These are phyloP conservation scores for Sclerotinia nivalis DNA, from an alignment of 2,329 filamentous ascomycete genomes.

Conservation along the genomic window DNA sequence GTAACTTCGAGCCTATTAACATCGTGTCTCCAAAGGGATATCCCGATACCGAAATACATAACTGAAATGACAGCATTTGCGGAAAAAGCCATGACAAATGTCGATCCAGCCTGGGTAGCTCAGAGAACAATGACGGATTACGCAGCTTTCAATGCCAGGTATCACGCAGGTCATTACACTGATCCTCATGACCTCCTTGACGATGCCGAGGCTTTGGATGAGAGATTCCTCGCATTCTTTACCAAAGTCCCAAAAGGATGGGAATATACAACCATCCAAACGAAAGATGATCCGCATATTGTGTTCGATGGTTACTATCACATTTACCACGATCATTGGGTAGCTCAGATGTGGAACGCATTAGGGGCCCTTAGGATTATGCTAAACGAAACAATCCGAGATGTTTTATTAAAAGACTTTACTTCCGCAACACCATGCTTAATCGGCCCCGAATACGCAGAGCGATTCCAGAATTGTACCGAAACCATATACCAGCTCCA, in stretches of 20 bases:
- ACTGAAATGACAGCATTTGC: constrained; percentile 50
- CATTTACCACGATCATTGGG: constrained; percentile 35
- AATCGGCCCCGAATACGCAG: constrained; percentile 23
- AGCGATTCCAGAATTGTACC: constrained; percentile 23
- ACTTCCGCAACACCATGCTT: constrained; percentile 24
- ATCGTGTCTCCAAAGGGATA: constrained; percentile 52
- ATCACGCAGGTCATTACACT: not conserved
- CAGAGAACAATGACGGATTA: constrained; percentile 45
- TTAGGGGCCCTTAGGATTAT: constrained; percentile 35
- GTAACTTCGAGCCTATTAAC: constrained; percentile 53
- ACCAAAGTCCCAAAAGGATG: constrained; percentile 29
- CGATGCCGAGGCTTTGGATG: constrained; percentile 34
- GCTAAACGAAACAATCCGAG: constrained; percentile 34
- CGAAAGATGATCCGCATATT: constrained; percentile 31
- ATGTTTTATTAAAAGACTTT: constrained; percentile 27
- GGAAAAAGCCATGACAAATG: constrained; percentile 41
- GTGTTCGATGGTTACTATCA: constrained; percentile 39
- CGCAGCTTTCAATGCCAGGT: constrained; percentile 30
- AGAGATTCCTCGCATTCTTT: constrained; percentile 27
- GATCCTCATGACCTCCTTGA: constrained; percentile 27
- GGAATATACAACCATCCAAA: constrained; percentile 33
- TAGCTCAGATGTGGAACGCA: constrained; percentile 38
- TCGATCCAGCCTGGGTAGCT: constrained; percentile 48
- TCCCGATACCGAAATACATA: constrained; percentile 52
- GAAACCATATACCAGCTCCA: constrained; percentile 30